Evolutionary conservation across 2,329 filamentous ascomycete genomes (phyloP).

Genomic region (Podosphaera leucotricha): DNA sequence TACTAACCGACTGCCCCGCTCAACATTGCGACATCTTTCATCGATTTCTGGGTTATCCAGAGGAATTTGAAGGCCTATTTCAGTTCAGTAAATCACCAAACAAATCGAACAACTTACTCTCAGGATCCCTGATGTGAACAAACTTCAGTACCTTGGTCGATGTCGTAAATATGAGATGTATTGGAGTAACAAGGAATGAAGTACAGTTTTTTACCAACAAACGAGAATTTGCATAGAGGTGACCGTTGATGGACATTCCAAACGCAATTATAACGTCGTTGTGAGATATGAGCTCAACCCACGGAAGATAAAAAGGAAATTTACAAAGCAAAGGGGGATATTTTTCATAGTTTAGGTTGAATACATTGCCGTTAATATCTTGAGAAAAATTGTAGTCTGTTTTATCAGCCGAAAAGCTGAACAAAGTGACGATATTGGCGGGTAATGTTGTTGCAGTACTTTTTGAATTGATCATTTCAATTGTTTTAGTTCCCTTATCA

Average conservation of each 20-base stretch:
- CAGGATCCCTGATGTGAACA: constrained; percentile 46
- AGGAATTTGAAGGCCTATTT: constrained; percentile 56
- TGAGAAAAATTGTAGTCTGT: constrained; percentile 11
- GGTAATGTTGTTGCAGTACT: neutral
- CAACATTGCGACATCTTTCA: constrained; percentile 76
- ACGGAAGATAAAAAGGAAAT: constrained; percentile 15
- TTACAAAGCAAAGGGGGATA: constrained; percentile 9
- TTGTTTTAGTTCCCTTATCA: constrained; percentile 7
- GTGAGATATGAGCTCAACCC: constrained; percentile 14
- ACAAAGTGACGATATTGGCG: constrained; percentile 8
- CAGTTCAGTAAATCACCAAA: neutral
- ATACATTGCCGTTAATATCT: constrained; percentile 11
- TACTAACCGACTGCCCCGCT: constrained; percentile 67
- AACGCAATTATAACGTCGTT: constrained; percentile 12
- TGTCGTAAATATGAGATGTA: constrained; percentile 79
- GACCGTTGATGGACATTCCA: constrained; percentile 52
- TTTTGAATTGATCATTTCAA: constrained; percentile 8
- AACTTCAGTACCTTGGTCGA: constrained; percentile 86
- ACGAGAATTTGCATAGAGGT: constrained; percentile 54
- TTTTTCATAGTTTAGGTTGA: constrained; percentile 7
- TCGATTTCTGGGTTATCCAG: constrained; percentile 76
- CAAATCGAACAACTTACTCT: constrained; percentile 26
- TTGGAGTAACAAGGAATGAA: constrained; percentile 60
- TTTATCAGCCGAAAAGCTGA: constrained; percentile 9
- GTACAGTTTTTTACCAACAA: constrained; percentile 70